These are phyloP conservation scores for Prunella vulgaris DNA, from an alignment of 257 asterid species.

Conservation along the genomic window DNA sequence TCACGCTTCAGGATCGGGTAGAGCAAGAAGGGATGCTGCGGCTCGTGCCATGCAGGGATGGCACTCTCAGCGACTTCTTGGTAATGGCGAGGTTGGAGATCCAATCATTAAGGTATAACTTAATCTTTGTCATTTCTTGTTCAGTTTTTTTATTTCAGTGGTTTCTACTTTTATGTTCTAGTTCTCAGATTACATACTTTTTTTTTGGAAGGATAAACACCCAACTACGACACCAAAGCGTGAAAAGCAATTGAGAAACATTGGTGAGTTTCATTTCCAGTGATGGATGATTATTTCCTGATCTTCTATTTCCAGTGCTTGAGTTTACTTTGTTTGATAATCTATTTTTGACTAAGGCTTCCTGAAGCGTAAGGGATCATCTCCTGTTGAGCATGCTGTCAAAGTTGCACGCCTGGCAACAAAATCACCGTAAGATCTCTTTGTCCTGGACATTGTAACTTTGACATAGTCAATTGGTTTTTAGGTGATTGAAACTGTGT, in stretches of 20 bases:
- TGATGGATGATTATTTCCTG: conserved; percentile 12
- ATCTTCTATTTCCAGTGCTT: conserved; percentile 12
- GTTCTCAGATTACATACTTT: conserved; percentile 17
- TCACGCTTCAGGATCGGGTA: conserved; percentile 74
- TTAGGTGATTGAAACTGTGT: conserved; percentile 11
- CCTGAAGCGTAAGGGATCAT: conserved; percentile 76
- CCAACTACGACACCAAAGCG: conserved; percentile 54
- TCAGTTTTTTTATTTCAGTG: conserved; percentile 1
- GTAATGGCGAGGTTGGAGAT: conserved; percentile 90
- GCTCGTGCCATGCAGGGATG: conserved; percentile 99
- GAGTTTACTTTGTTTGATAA: conserved; percentile 22
- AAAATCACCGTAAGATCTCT: conserved; percentile 69
- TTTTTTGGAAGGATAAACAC: conserved; percentile 59
- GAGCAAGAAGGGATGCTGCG: conserved; percentile 96
- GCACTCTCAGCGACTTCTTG: conserved; percentile 86
- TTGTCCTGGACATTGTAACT: conserved; percentile 7
- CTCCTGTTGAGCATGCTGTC: conserved; percentile 66
- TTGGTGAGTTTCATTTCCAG: conserved; percentile 47
- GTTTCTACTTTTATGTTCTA: background rate
- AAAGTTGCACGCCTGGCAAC: conserved; percentile 55
- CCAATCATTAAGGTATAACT: conserved; percentile 71
- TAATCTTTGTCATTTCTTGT: background rate
- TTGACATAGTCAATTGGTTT: conserved; percentile 6
- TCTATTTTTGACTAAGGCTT: conserved; percentile 49
- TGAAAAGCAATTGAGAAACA: conserved; percentile 74